Conservation (phyloP, 1,139 yeast species). For the Sugiyamaella paludigena region DNA sequence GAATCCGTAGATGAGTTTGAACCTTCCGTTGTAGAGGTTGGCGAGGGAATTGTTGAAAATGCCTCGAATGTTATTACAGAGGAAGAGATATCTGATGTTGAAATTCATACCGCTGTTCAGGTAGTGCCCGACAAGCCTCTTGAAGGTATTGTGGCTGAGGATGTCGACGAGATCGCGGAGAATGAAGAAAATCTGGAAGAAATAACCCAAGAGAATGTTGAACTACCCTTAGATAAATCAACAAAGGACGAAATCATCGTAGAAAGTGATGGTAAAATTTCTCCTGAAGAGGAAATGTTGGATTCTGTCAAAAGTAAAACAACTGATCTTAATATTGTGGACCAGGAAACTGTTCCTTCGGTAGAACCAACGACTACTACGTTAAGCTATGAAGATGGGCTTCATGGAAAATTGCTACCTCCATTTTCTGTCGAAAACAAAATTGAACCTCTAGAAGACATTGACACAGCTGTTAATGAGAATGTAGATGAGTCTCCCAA, state of each 20-base stretch:
- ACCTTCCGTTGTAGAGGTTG: neutral
- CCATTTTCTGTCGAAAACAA: too few relatives aligned
- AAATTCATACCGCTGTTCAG: neutral
- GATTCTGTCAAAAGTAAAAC: neutral
- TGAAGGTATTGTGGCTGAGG: neutral
- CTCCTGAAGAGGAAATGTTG: neutral
- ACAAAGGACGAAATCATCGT: neutral
- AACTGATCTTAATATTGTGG: too few relatives aligned
- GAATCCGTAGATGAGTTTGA: neutral
- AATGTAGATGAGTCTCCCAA: neutral
- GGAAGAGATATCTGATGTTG: neutral
- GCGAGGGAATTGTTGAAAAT: neutral
- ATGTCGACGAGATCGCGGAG: neutral
- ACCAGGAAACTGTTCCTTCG: too few relatives aligned
- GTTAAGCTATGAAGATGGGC: too few relatives aligned
- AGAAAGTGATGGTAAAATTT: neutral
- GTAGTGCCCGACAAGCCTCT: slow-evolving; percentile 1
- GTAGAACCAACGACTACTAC: too few relatives aligned
- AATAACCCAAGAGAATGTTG: too few relatives aligned
- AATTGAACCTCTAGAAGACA: neutral
- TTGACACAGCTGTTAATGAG: neutral
- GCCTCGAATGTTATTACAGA: too few relatives aligned
- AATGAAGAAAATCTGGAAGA: neutral
- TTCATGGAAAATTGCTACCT: too few relatives aligned
- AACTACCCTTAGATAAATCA: too few relatives aligned